Conservation (phyloP, 2,329 filamentous ascomycete genomes). For the Sporothrix phasma region DNA sequence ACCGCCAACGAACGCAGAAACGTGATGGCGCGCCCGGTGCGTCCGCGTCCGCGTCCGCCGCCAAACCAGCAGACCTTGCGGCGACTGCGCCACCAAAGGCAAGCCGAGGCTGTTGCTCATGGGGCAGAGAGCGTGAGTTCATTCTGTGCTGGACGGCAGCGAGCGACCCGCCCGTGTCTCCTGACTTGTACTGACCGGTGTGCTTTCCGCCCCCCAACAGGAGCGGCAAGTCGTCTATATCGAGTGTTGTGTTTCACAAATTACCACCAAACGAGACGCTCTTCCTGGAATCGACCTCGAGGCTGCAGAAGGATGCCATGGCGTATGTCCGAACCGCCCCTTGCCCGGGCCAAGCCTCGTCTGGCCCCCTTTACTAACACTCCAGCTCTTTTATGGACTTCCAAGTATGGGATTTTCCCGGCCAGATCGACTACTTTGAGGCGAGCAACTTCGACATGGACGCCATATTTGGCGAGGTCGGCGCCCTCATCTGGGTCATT, state of each 20-base stretch:
- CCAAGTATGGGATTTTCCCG: slow-evolving; percentile 95
- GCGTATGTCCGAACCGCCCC: slow-evolving; percentile 74
- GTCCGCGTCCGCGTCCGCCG: slow-evolving; percentile 10
- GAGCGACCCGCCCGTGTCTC: slow-evolving; percentile 6
- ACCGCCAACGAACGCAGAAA: slow-evolving; percentile 40
- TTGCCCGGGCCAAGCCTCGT: neutral
- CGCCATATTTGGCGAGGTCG: slow-evolving; percentile 87
- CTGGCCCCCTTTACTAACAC: neutral
- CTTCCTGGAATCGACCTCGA: slow-evolving; percentile 88
- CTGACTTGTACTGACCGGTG: slow-evolving; percentile 11
- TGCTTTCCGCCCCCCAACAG: slow-evolving; percentile 35
- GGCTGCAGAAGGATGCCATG: slow-evolving; percentile 90
- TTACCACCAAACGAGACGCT: slow-evolving; percentile 91
- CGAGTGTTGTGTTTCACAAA: slow-evolving; percentile 98
- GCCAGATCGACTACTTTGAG: slow-evolving; percentile 81
- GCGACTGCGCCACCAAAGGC: slow-evolving; percentile 42
- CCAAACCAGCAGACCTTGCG: slow-evolving; percentile 29
- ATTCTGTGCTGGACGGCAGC: neutral
- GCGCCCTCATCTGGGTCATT: slow-evolving; percentile 95
- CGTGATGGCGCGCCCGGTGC: slow-evolving; percentile 30
- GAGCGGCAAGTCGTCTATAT: slow-evolving; percentile 96
- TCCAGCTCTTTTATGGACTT: slow-evolving; percentile 96
- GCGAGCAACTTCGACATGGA: slow-evolving; percentile 85
- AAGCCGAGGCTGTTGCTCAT: slow-evolving; percentile 86
- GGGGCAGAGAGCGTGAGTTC: slow-evolving; percentile 80